Evolutionary conservation across 2,329 filamentous ascomycete genomes (phyloP).

Genomic region (Penicillium sclerotiorum): DNA sequence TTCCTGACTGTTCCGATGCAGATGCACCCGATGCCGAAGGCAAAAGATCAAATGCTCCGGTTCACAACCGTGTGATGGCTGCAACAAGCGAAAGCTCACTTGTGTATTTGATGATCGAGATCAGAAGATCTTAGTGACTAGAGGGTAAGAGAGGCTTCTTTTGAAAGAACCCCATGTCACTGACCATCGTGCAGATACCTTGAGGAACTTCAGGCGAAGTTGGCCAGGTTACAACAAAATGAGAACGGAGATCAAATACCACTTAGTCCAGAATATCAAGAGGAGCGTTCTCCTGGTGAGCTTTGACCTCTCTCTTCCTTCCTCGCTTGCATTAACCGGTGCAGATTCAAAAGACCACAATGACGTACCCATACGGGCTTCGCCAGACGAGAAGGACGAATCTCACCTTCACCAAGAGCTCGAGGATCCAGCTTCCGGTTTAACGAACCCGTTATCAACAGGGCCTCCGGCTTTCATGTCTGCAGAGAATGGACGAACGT

Average conservation of each 20-base stretch:
- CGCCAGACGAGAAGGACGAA: constrained; percentile 13
- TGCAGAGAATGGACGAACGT: constrained; percentile 45
- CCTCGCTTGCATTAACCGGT: constrained; percentile 6
- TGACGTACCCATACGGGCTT: constrained; percentile 21
- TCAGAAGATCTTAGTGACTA: constrained; percentile 54
- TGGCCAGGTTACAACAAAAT: constrained; percentile 23
- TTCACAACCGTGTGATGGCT: constrained; percentile 47
- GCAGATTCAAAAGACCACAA: constrained; percentile 20
- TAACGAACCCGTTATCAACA: constrained; percentile 49
- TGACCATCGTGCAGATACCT: constrained; percentile 33
- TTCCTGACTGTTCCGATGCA: constrained; percentile 21
- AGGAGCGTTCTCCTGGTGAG: constrained; percentile 17
- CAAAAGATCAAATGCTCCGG: constrained; percentile 53
- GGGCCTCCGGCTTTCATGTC: constrained; percentile 48
- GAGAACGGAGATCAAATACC: constrained; percentile 19
- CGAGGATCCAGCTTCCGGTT: constrained; percentile 34
- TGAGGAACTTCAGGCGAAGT: constrained; percentile 38
- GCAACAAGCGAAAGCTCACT: constrained; percentile 45
- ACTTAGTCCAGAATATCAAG: constrained; percentile 21
- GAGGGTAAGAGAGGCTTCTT: constrained; percentile 36
- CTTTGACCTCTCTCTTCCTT: background rate
- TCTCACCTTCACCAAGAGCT: constrained; percentile 16
- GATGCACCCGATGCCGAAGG: constrained; percentile 49
- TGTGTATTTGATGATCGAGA: constrained; percentile 52
- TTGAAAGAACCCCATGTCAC: background rate